Conservation (phyloP, 73 alveolate genomes). For the Tetrahymena malaccensis region DNA sequence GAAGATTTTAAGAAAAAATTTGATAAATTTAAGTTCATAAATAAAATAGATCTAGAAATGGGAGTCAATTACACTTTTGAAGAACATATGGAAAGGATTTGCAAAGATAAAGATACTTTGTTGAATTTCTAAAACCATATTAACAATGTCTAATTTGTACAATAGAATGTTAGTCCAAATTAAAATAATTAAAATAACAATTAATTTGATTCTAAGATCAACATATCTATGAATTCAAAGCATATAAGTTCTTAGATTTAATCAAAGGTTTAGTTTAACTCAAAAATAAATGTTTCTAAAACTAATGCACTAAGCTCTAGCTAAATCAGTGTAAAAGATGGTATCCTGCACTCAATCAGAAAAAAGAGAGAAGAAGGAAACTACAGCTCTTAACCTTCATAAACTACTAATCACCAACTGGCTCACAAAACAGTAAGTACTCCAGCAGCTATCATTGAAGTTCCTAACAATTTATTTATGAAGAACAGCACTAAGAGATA, state of each 20-base stretch:
- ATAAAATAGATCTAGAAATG: not conserved
- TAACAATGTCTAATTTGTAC: not conserved
- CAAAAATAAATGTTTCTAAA: not conserved
- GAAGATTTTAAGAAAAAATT: not conserved
- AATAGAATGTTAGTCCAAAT: not conserved
- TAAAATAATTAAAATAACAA: not conserved
- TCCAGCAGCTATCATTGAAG: not conserved
- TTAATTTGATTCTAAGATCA: not conserved
- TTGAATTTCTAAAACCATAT: not conserved
- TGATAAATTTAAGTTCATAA: not conserved
- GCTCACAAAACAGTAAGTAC: not conserved
- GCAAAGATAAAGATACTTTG: not conserved
- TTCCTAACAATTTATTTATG: not conserved
- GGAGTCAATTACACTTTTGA: not conserved
- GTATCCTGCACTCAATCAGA: not conserved
- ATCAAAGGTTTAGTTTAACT: not conserved
- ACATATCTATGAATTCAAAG: not conserved
- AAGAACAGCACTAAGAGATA: not conserved
- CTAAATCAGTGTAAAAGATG: not conserved
- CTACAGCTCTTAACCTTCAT: not conserved
- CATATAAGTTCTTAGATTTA: not conserved
- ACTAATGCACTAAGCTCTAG: not conserved
- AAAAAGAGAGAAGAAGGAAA: not conserved
- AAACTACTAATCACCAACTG: not conserved
- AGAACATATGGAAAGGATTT: not conserved